Conservation (phyloP, 352 stramenopile species). For the Globisporangium spiculum region DNA sequence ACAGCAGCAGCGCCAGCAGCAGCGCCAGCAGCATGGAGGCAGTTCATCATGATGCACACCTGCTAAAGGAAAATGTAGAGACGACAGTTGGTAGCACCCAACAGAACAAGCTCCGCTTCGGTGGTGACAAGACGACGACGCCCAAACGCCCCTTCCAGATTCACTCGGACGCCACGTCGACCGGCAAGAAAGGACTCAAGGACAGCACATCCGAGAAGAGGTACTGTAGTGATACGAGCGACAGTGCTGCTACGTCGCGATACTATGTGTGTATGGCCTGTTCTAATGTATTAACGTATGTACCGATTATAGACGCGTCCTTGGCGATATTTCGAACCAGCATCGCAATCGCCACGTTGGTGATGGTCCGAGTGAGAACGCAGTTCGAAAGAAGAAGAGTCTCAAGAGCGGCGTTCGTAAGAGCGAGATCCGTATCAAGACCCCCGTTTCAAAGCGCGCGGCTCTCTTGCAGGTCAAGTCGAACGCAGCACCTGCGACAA, state of each 20-base stretch:
- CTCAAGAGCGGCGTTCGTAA: slow-evolving; percentile 17
- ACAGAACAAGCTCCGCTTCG: slow-evolving; percentile 26
- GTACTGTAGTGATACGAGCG: slow-evolving; percentile 4
- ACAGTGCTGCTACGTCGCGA: too few species aligned
- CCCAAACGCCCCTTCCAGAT: slow-evolving; percentile 36
- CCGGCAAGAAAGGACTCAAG: slow-evolving; percentile 31
- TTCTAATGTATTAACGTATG: not conserved
- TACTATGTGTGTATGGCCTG: not conserved
- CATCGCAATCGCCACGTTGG: slow-evolving; percentile 34
- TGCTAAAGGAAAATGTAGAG: slow-evolving; percentile 79
- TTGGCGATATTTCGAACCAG: slow-evolving; percentile 80
- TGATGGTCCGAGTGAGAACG: slow-evolving; percentile 1
- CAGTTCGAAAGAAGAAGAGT: slow-evolving; percentile 27
- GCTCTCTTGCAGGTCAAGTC: not conserved
- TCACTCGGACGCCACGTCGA: slow-evolving; percentile 41
- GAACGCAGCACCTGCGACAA: not conserved
- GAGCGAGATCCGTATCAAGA: slow-evolving; percentile 24
- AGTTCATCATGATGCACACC: slow-evolving; percentile 26
- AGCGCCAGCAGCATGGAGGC: slow-evolving; percentile 41
- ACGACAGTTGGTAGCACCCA: slow-evolving; percentile 15
- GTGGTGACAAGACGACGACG: slow-evolving; percentile 18
- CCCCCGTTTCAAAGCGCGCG: slow-evolving; percentile 20
- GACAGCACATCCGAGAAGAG: slow-evolving; percentile 42
- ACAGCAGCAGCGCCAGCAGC: not conserved
- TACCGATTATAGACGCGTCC: slow-evolving; percentile 37